Evolutionary conservation across 1,284 basidiomycete species (phyloP).

Genomic region (Puccinia polysora): DNA sequence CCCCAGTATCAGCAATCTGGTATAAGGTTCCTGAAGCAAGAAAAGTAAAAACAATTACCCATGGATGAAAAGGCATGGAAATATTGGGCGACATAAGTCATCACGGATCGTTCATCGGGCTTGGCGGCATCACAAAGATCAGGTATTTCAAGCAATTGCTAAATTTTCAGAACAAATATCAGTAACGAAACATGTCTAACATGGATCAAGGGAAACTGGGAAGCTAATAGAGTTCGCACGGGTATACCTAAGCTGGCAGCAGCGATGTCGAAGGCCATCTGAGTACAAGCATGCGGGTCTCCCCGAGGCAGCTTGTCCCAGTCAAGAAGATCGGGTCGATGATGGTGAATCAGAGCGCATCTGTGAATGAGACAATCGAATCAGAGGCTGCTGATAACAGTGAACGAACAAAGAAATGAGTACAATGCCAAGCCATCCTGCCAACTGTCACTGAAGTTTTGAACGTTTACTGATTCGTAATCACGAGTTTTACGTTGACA

Average conservation of each 20-base stretch:
- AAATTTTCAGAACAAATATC: slow-evolving; percentile 46
- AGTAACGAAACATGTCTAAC: slow-evolving; percentile 25
- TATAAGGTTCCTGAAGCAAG: slow-evolving; percentile 66
- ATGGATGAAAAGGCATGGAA: slow-evolving; percentile 98
- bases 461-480: slow-evolving; percentile 85
- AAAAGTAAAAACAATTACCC: slow-evolving; percentile 63
- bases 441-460: slow-evolving; percentile 89
- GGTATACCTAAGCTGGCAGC: slow-evolving; percentile 82
- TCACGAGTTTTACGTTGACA: slow-evolving; percentile 91
- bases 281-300: slow-evolving; percentile 74
- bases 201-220: not conserved
- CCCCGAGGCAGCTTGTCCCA: slow-evolving; percentile 72
- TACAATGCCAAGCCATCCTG: slow-evolving; percentile 90
- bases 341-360: slow-evolving; percentile 92
- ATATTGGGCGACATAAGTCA: slow-evolving; percentile 92
- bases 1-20: too few relatives aligned
- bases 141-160: slow-evolving; percentile 92
- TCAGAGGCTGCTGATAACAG: not conserved
- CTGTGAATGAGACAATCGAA: slow-evolving; percentile 55
- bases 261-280: slow-evolving; percentile 77
- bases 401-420: slow-evolving; percentile 34
- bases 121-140: slow-evolving; percentile 83
- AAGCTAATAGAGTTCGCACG: slow-evolving; percentile 58
- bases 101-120: slow-evolving; percentile 91
- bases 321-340: slow-evolving; percentile 89